A percentile compares a stretch with the other conserved stretches of the same genome.
Evolutionary conservation across 768 basidiomycete species (phyloP).

Genomic region (Tulasnella sp.): DNA sequence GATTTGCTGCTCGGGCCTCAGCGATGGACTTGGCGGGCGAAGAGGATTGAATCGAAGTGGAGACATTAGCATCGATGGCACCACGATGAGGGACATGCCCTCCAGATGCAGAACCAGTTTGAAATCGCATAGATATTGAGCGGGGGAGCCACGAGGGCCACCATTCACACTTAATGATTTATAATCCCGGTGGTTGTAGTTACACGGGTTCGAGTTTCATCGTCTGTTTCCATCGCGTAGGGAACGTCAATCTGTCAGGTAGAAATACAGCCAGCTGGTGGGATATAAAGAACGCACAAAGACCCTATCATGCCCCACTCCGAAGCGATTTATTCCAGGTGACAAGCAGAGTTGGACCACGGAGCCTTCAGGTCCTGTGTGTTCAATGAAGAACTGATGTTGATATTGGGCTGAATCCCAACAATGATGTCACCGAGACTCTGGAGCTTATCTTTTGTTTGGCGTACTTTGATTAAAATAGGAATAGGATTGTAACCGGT

Average conservation of each 20-base stretch:
- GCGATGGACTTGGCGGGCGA: not conserved
- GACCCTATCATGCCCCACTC: not conserved
- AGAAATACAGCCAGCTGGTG: no score
- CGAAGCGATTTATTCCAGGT: not conserved
- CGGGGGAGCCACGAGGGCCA: not conserved
- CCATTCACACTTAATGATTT: not conserved
- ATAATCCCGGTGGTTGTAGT: not conserved
- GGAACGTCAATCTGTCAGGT: not conserved
- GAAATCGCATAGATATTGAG: not conserved
- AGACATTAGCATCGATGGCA: conserved; percentile 52
- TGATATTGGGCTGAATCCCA: not conserved
- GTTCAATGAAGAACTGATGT: not conserved
- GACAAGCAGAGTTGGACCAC: not conserved
- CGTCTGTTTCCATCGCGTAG: not conserved
- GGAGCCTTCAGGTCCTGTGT: not conserved
- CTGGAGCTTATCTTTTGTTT: not conserved
- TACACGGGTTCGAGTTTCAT: not conserved
- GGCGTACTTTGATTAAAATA: not conserved
- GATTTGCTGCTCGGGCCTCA: conserved; percentile 12
- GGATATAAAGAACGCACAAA: not conserved
- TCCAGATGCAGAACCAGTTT: not conserved
- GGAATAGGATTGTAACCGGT: not conserved
- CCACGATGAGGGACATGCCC: conserved; percentile 41
- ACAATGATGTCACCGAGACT: not conserved
- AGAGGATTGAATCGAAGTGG: conserved; percentile 39